Conservation (phyloP, 306 rosid genomes). For the Sphenostylis stenocarpa region DNA sequence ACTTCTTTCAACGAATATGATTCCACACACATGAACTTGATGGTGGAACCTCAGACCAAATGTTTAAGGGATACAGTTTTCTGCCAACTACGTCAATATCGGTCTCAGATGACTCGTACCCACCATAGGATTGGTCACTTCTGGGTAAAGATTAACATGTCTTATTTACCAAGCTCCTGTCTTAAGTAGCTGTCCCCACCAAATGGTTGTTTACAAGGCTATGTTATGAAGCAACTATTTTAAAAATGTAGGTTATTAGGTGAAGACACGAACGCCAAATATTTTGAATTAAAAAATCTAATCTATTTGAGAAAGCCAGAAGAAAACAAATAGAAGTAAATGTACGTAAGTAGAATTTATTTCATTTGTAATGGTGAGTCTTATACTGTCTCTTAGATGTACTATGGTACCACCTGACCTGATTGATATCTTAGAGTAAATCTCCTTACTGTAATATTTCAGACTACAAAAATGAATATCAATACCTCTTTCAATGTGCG, state of each 20-base stretch:
- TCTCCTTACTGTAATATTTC: conserved; percentile 7
- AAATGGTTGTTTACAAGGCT: background rate
- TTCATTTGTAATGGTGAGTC: background rate
- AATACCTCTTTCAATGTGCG: conserved; percentile 89
- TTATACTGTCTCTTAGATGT: background rate
- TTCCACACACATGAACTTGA: background rate
- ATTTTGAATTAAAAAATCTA: too few species aligned
- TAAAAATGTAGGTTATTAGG: background rate
- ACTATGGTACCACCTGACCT: background rate
- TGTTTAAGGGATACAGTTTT: background rate
- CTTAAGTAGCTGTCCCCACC: too few species aligned
- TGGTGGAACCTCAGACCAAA: background rate
- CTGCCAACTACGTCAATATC: too few species aligned
- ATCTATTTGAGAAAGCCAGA: too few species aligned
- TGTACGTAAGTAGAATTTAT: too few species aligned
- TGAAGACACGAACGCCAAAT: too few species aligned
- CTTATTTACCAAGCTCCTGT: background rate
- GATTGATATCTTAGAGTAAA: background rate
- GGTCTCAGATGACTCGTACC: background rate
- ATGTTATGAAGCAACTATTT: background rate
- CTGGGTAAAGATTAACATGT: background rate
- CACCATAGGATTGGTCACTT: background rate
- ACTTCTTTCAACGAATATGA: background rate
- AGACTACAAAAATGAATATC: conserved; percentile 6
- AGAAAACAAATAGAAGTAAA: too few species aligned